phyloP scores from a whole-genome alignment of 1,139 yeast species.

The Sugiyamaella sp. region DNA sequence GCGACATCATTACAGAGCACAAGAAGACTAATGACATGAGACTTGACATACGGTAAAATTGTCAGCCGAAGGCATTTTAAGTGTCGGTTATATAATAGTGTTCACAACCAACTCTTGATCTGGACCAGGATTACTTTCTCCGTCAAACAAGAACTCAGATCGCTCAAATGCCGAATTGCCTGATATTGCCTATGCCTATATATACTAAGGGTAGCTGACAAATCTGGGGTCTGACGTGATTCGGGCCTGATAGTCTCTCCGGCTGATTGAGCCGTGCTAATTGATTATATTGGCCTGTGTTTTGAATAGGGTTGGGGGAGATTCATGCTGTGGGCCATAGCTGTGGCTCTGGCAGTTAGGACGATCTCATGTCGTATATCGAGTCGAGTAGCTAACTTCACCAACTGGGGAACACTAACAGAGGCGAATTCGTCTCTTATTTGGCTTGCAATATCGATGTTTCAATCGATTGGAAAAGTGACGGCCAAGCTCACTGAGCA shows the following conservation, averaged over 20 bases:
- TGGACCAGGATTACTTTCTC: too few species aligned
- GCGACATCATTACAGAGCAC: background rate
- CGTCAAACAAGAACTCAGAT: background rate
- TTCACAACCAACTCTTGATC: too few species aligned
- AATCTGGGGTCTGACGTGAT: slow-evolving; percentile 14
- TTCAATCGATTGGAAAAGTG: slow-evolving; percentile 1
- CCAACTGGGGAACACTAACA: too few species aligned
- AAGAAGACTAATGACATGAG: too few species aligned
- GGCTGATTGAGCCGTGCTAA: background rate
- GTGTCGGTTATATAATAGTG: background rate
- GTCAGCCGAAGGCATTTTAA: slow-evolving; percentile 27
- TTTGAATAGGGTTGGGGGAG: slow-evolving; percentile 3
- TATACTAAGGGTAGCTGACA: slow-evolving; percentile 6
- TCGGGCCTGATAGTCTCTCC: background rate
- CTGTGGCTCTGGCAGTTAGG: too few species aligned
- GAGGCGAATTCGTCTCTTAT: too few species aligned
- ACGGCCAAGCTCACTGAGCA: slow-evolving; percentile 5
- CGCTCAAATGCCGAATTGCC: background rate
- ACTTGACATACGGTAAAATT: slow-evolving; percentile 28
- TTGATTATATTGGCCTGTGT: background rate
- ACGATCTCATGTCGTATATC: background rate
- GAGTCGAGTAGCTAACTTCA: too few species aligned
- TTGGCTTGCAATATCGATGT: background rate
- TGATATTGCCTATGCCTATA: background rate
- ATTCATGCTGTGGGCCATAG: background rate